Conservation (phyloP, 2,329 filamentous ascomycete genomes). For the Tolypocladium cylindrosporum region DNA sequence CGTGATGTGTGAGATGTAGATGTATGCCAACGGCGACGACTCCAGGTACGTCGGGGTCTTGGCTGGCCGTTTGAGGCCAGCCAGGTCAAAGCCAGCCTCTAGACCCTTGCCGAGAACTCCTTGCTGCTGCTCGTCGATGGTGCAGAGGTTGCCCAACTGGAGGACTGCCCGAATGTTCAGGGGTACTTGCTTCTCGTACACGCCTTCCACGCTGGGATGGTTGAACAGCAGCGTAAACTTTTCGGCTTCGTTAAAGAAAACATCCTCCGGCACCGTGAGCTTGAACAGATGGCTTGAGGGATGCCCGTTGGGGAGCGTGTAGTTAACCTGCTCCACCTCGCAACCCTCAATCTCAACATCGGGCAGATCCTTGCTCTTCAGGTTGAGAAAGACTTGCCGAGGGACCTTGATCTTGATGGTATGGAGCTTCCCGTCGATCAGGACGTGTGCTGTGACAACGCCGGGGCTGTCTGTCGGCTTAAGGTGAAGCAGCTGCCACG, state of each 20-base stretch:
- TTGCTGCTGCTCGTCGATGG: constrained; percentile 81
- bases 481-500: constrained; percentile 90
- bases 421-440: constrained; percentile 91
- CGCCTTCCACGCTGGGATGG: constrained; percentile 89
- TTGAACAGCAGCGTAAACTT: constrained; percentile 79
- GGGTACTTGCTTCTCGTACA: constrained; percentile 91
- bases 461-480: constrained; percentile 75
- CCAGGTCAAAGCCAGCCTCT: constrained; percentile 87
- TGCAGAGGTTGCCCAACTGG: constrained; percentile 82
- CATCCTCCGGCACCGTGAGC: constrained; percentile 78
- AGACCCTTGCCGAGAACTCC: constrained; percentile 88
- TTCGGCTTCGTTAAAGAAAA: constrained; percentile 75
- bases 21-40: constrained; percentile 64
- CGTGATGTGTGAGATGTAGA: constrained; percentile 88
- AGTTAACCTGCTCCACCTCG: constrained; percentile 83
- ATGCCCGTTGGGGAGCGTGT: constrained; percentile 90
- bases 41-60: constrained; percentile 65
- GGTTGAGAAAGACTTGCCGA: constrained; percentile 80
- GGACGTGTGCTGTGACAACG: constrained; percentile 76
- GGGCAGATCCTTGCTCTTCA: constrained; percentile 79
- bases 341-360: constrained; percentile 82
- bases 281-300: constrained; percentile 91
- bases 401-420: constrained; percentile 80
- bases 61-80: constrained; percentile 56
- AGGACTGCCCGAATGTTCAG: constrained; percentile 79